Evolutionary conservation across 225 moss, liverwort and hornwort species (phyloP), one percentile per base, ranked within the genome.

Genomic region (Pseudoscleropodium purum): DNA sequence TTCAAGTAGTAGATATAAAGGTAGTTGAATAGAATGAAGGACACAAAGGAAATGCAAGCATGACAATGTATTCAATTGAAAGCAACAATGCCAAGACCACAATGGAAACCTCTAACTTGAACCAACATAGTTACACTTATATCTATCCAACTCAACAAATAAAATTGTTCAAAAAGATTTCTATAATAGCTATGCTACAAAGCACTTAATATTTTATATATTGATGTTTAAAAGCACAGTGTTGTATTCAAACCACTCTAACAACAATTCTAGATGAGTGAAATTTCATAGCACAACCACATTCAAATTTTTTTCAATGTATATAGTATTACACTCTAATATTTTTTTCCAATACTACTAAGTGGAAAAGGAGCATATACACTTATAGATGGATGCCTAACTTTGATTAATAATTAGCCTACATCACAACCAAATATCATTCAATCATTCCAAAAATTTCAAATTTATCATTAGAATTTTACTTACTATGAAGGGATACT

Each of bases 81-180:
- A 70, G 70, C 41, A 70, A 39, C 15, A 60, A 16, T 2, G 4
- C 8, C 15, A 72, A 26, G 15, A 72, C 39, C 3, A 8, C 8
- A 72, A 26, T 26, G 3, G 9, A 41, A 25, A 26, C 5, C 2
- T 72, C 15, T 27, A 72, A 26, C 41, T 72, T 15, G 15, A 41
- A 72, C 7, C 21, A 57, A 41, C 3, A 26, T 3, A 39, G 0
- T 72, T 5, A 15, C 0, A 2, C 0, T 3, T 4, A 72, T 8
- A 41, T 26, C 15, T 41, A 41, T 72, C 26, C 4, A 41, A 26
- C 8, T 72, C 15, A 41, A 9, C 41, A 72, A 72, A 72, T 72
- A 39, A 72, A 25, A 41, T 41, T 41, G 15, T 26, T 41, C 1
- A 72, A 41, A 15, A 8, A 4, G 6, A 0, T 39, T 39, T 16